Conservation (phyloP, 108 stramenopile species). For the Conticribra guillardii region DNA sequence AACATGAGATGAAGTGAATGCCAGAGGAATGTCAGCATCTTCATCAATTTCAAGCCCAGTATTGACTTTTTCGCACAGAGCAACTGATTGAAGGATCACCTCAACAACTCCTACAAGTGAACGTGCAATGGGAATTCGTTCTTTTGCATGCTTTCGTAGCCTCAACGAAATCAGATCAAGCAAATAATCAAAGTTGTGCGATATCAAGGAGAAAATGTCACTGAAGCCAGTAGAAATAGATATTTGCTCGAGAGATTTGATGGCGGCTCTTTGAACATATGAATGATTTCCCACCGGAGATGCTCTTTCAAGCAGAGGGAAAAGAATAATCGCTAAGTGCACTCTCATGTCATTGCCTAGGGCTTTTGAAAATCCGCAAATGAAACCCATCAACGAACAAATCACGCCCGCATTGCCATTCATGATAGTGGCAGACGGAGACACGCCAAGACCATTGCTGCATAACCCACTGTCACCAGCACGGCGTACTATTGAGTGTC, state of each 20-base stretch:
- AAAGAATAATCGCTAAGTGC: constrained; percentile 42
- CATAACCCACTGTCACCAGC: too few relatives aligned
- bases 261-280: constrained; percentile 36
- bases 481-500: too few relatives aligned
- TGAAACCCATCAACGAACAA: constrained; percentile 41
- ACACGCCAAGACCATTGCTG: constrained; percentile 4
- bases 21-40: too few relatives aligned
- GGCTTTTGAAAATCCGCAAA: constrained; percentile 26
- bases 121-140: constrained; percentile 21
- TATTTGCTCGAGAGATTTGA: constrained; percentile 23
- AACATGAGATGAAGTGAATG: constrained; percentile 13
- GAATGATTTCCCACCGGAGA: constrained; percentile 45
- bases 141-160: constrained; percentile 36
- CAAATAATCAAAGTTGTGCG: constrained; percentile 55
- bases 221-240: constrained; percentile 15
- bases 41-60: not conserved
- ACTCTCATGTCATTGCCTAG: constrained; percentile 25
- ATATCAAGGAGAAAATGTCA: constrained; percentile 30
- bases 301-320: constrained; percentile 51
- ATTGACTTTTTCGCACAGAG: constrained; percentile 8
- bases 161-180: constrained; percentile 38
- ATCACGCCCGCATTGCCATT: constrained; percentile 48
- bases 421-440: constrained; percentile 34
- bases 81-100: constrained; percentile 23
- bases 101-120: constrained; percentile 45